Evolutionary conservation across 1,139 yeast species (phyloP).

Genomic region (Kazachstania sp.): DNA sequence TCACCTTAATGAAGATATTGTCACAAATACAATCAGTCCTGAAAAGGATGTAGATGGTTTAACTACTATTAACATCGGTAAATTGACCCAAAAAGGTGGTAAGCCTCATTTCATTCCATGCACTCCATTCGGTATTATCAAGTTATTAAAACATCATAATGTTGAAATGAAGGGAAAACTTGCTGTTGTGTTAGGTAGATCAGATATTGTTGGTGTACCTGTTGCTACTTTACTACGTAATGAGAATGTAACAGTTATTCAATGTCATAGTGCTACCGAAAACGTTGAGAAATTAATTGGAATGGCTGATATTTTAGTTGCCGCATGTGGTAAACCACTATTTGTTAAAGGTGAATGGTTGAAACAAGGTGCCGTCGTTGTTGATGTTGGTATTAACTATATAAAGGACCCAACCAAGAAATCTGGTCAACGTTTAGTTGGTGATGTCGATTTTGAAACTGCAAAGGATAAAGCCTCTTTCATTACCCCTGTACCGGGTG

Average conservation of each 20-base stretch:
- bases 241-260: constrained; percentile 68
- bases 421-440: constrained; percentile 60
- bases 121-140: constrained; percentile 71
- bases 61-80: constrained; percentile 68
- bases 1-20: constrained; percentile 56
- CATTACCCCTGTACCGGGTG: constrained; percentile 81
- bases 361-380: constrained; percentile 58
- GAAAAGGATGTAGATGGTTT: constrained; percentile 78
- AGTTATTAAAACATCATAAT: constrained; percentile 56
- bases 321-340: constrained; percentile 68
- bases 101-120: constrained; percentile 64
- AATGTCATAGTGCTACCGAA: constrained; percentile 53
- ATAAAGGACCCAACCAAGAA: constrained; percentile 54
- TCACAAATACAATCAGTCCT: constrained; percentile 59
- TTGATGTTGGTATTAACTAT: constrained; percentile 77
- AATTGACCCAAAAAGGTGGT: constrained; percentile 67
- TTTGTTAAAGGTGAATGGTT: constrained; percentile 67
- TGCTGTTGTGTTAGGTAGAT: constrained; percentile 73
- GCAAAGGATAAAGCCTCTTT: constrained; percentile 51
- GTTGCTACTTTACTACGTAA: constrained; percentile 64
- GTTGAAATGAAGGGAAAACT: constrained; percentile 52
- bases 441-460: constrained; percentile 63
- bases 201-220: constrained; percentile 79
- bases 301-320: constrained; percentile 63
- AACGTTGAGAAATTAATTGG: constrained; percentile 46